A percentile compares a stretch with the other conserved stretches of the same genome.
Conservation (phyloP, 208 protist genomes). For the Balamuthia mandrillaris region DNA sequence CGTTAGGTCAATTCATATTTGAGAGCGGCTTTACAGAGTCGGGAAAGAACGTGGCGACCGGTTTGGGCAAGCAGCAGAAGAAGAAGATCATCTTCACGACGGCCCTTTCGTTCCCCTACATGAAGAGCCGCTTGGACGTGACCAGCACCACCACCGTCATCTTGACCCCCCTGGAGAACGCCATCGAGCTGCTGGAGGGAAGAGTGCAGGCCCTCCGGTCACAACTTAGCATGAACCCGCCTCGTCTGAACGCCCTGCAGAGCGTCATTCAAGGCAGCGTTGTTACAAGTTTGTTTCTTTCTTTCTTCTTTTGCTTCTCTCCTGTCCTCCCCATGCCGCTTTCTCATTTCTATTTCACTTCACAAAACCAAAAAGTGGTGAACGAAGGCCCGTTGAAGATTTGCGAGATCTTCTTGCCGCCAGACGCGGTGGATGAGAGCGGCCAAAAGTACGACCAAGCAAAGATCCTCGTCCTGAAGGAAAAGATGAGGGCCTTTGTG, state of each 20-base stretch:
- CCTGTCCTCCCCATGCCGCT: too few relatives aligned
- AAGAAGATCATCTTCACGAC: slow-evolving; percentile 28
- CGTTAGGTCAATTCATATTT: neutral
- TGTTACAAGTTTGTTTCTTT: neutral
- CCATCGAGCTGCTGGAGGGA: neutral
- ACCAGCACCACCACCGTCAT: neutral
- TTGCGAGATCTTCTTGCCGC: slow-evolving; percentile 32
- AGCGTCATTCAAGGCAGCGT: slow-evolving; percentile 1
- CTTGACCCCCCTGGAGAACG: slow-evolving; percentile 4
- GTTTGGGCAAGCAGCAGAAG: neutral
- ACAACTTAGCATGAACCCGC: neutral
- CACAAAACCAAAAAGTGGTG: neutral
- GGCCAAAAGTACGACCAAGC: slow-evolving; percentile 1
- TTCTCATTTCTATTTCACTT: neutral
- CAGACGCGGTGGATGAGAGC: slow-evolving; percentile 1
- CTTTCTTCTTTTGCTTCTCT: neutral
- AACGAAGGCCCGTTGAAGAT: slow-evolving; percentile 38
- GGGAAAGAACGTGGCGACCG: slow-evolving; percentile 17
- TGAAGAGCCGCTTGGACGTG: neutral
- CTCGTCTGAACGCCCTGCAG: slow-evolving; percentile 9
- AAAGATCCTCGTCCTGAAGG: slow-evolving; percentile 12
- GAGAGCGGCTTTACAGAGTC: neutral
- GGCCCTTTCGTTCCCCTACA: neutral
- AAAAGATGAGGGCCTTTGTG: slow-evolving; percentile 27
- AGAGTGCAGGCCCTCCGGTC: neutral